phyloP scores from a whole-genome alignment of 2,329 filamentous ascomycete species.

The Hyphodiscus sp. region DNA sequence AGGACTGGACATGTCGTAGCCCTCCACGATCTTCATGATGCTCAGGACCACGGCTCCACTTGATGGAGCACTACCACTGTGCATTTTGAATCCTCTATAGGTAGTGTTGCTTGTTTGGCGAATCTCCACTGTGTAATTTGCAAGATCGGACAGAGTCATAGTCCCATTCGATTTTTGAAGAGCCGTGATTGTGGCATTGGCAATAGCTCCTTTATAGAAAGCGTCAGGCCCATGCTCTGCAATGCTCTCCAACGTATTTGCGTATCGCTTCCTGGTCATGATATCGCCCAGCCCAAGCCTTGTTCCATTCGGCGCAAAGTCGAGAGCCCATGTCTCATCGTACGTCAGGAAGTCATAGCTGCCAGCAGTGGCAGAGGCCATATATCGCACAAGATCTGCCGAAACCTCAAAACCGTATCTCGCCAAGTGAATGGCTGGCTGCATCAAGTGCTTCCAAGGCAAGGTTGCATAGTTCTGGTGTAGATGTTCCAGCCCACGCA shows the following conservation, averaged over 20 bases:
- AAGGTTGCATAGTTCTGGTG: conserved; percentile 44
- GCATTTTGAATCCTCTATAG: conserved; percentile 66
- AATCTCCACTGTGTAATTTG: conserved; percentile 62
- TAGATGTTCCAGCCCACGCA: conserved; percentile 32
- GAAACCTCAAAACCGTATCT: conserved; percentile 55
- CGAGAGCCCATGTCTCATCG: conserved; percentile 74
- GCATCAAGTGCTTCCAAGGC: conserved; percentile 48
- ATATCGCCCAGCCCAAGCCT: conserved; percentile 65
- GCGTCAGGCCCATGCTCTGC: conserved; percentile 64
- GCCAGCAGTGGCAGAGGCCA: conserved; percentile 31
- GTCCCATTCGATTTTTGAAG: conserved; percentile 69
- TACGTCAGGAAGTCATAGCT: conserved; percentile 62
- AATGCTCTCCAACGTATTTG: conserved; percentile 71
- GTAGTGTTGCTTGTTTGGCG: conserved; percentile 56
- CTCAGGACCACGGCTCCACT: conserved; percentile 71
- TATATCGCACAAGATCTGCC: conserved; percentile 57
- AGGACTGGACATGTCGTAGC: conserved; percentile 59
- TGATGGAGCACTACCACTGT: conserved; percentile 65
- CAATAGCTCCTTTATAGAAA: conserved; percentile 69
- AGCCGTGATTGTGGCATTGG: conserved; percentile 64
- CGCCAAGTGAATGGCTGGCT: conserved; percentile 53
- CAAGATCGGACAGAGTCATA: conserved; percentile 75
- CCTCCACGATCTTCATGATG: conserved; percentile 69
- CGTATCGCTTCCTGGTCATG: conserved; percentile 77
- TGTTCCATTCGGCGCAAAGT: conserved; percentile 81